Conservation (phyloP, 2,329 filamentous ascomycete genomes). For the Nannizzia gypsea region DNA sequence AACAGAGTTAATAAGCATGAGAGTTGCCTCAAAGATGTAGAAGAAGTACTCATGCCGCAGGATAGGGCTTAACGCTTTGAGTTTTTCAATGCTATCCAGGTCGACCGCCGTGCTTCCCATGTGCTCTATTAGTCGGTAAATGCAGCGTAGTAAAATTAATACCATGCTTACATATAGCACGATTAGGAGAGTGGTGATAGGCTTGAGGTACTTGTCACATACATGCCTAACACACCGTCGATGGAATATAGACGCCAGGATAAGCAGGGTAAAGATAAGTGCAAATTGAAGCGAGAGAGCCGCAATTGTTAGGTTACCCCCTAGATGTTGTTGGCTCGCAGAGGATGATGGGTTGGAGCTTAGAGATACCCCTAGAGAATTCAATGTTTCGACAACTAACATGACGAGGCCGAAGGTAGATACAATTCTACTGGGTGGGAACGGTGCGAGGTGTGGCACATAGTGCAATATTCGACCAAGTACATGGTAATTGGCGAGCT, state of each 20-base stretch:
- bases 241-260: not conserved
- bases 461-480: slow-evolving; percentile 51
- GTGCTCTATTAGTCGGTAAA: slow-evolving; percentile 47
- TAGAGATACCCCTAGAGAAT: not conserved
- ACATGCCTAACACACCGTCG: not conserved
- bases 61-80: slow-evolving; percentile 30
- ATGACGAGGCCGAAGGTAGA: not conserved
- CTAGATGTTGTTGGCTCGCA: not conserved
- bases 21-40: slow-evolving; percentile 43
- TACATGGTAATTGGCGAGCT: slow-evolving; percentile 51
- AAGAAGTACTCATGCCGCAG: slow-evolving; percentile 48
- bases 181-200: slow-evolving; percentile 29
- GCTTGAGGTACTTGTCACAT: not conserved
- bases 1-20: slow-evolving; percentile 42
- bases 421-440: slow-evolving; percentile 15
- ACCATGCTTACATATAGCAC: slow-evolving; percentile 42
- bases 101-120: slow-evolving; percentile 24
- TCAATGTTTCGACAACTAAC: not conserved
- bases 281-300: not conserved
- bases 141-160: slow-evolving; percentile 41
- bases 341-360: not conserved
- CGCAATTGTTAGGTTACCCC: not conserved
- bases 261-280: not conserved
- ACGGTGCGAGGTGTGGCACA: slow-evolving; percentile 46
- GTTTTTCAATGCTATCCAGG: slow-evolving; percentile 9